These are phyloP conservation scores for Aphanomyces astaci DNA, from an alignment of 352 stramenopile species.

Conservation along the genomic window DNA sequence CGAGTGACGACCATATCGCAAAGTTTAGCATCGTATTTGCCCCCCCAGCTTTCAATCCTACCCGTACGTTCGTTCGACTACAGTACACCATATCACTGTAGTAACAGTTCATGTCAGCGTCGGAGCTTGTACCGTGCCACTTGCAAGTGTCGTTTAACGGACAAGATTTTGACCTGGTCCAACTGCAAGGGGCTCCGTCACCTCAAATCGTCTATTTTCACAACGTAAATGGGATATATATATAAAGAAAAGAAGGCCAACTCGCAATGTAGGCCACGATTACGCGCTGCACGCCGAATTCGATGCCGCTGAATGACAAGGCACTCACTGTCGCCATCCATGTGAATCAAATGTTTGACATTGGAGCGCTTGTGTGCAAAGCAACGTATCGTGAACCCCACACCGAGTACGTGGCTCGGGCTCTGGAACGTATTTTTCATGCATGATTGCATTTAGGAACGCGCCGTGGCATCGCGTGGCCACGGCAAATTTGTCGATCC, in stretches of 20 bases:
- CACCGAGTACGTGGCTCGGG: neutral
- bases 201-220: slow-evolving; percentile 42
- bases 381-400: neutral
- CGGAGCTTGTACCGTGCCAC: slow-evolving; percentile 29
- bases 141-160: slow-evolving; percentile 61
- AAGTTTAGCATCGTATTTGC: neutral
- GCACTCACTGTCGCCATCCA: slow-evolving; percentile 38
- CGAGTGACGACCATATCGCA: neutral
- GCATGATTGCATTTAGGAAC: neutral
- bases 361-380: slow-evolving; percentile 5
- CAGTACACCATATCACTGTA: neutral
- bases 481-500: neutral
- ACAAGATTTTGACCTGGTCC: slow-evolving; percentile 35
- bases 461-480: neutral
- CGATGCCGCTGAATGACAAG: slow-evolving; percentile 35
- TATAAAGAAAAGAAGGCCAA: neutral
- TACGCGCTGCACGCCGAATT: slow-evolving; percentile 40
- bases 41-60: neutral
- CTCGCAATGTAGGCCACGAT: slow-evolving; percentile 26
- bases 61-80: neutral
- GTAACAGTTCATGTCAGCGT: neutral
- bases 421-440: neutral
- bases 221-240: slow-evolving; percentile 6
- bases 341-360: slow-evolving; percentile 28
- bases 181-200: slow-evolving; percentile 23